Conservation (phyloP, 164 flowering plant genomes). For the Aristolochia fimbriata region DNA sequence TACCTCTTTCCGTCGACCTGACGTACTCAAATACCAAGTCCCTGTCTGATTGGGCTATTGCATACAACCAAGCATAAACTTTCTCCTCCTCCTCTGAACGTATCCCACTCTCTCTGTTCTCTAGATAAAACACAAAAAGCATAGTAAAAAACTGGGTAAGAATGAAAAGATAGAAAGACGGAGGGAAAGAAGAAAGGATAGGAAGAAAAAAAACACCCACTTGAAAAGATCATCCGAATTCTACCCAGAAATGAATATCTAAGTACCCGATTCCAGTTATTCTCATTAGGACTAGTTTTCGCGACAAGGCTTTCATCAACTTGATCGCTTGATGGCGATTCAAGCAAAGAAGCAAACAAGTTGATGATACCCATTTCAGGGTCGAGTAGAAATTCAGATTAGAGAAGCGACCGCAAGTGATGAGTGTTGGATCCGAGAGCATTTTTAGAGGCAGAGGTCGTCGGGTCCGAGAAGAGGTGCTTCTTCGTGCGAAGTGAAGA, state of each 20-base stretch:
- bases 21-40: slow-evolving; percentile 64
- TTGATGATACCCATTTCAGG: background rate
- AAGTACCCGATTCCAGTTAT: background rate
- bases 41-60: slow-evolving; percentile 41
- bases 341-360: background rate
- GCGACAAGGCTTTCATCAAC: background rate
- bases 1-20: slow-evolving; percentile 69
- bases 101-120: slow-evolving; percentile 36
- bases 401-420: background rate
- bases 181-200: background rate
- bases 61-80: slow-evolving; percentile 53
- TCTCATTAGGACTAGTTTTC: background rate
- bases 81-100: slow-evolving; percentile 56
- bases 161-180: background rate
- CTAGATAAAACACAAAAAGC: slow-evolving; percentile 13
- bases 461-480: background rate
- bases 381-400: background rate
- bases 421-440: background rate
- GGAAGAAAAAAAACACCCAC: background rate
- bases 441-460: background rate
- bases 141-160: background rate
- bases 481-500: background rate
- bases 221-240: background rate
- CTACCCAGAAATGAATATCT: background rate
- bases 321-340: background rate